phyloP scores from a whole-genome alignment of 495 filamentous ascomycete genomes.

The Penicillium cinerascens region DNA sequence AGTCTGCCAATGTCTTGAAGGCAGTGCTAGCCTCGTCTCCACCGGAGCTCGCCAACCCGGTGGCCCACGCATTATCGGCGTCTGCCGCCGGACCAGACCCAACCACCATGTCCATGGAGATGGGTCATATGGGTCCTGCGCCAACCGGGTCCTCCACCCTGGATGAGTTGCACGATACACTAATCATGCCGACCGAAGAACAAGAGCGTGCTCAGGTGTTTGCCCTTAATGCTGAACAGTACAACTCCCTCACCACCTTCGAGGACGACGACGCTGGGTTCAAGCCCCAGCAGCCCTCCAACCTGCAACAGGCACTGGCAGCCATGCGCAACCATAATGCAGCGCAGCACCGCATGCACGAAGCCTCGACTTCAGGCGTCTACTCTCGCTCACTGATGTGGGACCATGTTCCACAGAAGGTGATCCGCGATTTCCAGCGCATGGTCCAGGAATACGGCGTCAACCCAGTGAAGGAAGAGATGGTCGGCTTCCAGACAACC shows the following conservation, averaged over 20 bases:
- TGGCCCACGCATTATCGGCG: conserved; percentile 37
- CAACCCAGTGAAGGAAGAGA: conserved; percentile 36
- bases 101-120: conserved; percentile 45
- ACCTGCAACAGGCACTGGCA: conserved; percentile 79
- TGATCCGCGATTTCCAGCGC: conserved; percentile 86
- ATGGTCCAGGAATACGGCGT: conserved; percentile 65
- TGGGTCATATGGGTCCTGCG: conserved; percentile 50
- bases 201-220: conserved; percentile 90
- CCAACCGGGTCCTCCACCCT: conserved; percentile 61
- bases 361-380: conserved; percentile 56
- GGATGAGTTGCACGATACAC: conserved; percentile 68
- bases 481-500: conserved; percentile 12
- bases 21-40: conserved; percentile 70
- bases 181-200: conserved; percentile 73
- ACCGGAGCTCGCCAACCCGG: conserved; percentile 29
- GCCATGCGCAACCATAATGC: conserved; percentile 69
- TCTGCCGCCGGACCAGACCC: conserved; percentile 47
- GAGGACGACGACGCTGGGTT: conserved; percentile 40
- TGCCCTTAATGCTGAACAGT: conserved; percentile 79
- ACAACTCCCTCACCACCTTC: conserved; percentile 74
- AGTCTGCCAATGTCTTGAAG: conserved; percentile 86
- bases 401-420: conserved; percentile 88
- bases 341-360: conserved; percentile 28
- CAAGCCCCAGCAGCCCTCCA: conserved; percentile 48
- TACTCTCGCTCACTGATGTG: conserved; percentile 92